Evolutionary conservation across 352 stramenopile species (phyloP).

Genomic region (Halophytophthora batemanensis): DNA sequence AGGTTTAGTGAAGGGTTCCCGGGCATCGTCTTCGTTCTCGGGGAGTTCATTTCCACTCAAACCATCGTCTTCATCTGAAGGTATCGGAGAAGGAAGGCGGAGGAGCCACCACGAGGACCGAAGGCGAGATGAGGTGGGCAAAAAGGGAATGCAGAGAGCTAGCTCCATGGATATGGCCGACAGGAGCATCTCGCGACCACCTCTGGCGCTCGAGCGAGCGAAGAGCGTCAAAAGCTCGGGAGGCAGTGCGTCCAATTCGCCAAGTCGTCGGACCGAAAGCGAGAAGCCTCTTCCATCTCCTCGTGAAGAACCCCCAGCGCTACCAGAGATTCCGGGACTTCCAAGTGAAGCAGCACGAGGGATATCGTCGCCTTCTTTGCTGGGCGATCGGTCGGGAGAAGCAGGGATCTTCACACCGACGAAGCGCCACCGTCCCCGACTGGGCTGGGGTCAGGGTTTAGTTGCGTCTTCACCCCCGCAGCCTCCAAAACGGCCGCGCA

Average conservation of each 20-base stretch:
- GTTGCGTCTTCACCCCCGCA: constrained; percentile 57
- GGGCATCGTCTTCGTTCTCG: constrained; percentile 8
- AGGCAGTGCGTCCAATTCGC: constrained; percentile 14
- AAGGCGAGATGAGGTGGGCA: constrained; percentile 20
- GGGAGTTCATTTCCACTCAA: constrained; percentile 9
- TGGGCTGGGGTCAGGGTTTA: constrained; percentile 85
- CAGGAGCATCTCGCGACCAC: constrained; percentile 10
- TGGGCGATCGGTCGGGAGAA: constrained; percentile 13
- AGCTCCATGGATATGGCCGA: constrained; percentile 23
- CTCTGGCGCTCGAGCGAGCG: constrained; percentile 8
- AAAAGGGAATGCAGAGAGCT: constrained; percentile 22
- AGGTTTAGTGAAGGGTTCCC: constrained; percentile 15
- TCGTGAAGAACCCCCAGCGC: constrained; percentile 53
- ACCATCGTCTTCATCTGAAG: constrained; percentile 6
- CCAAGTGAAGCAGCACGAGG: constrained; percentile 19
- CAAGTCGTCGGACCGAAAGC: constrained; percentile 10
- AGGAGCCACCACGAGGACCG: constrained; percentile 14
- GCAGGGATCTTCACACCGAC: constrained; percentile 20
- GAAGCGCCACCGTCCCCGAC: constrained; percentile 57
- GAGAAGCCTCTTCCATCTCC: constrained; percentile 1
- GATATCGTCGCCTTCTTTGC: constrained; percentile 10
- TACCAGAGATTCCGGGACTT: constrained; percentile 62
- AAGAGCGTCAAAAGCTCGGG: constrained; percentile 16
- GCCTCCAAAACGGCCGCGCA: constrained; percentile 67
- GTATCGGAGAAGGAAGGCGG: constrained; percentile 13